Evolutionary conservation across 2,329 filamentous ascomycete species (phyloP).

Genomic region (Botrytis sinoallii): DNA sequence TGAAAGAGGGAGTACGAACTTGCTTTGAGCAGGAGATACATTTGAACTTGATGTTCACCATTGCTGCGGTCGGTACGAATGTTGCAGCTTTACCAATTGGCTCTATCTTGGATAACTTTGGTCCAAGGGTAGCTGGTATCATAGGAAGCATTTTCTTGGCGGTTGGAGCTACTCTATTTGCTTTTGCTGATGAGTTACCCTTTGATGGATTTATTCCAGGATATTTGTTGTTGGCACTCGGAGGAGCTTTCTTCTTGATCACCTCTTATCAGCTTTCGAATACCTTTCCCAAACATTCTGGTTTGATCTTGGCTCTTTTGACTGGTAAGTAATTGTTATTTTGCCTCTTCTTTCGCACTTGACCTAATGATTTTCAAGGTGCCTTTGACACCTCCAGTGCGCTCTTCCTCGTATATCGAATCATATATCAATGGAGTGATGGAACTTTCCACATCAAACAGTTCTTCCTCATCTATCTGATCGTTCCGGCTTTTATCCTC

Average conservation of each 20-base stretch:
- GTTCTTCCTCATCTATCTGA: conserved; percentile 72
- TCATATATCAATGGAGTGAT: conserved; percentile 61
- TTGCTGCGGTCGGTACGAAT: conserved; percentile 84
- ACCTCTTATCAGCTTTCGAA: conserved; percentile 83
- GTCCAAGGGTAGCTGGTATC: conserved; percentile 72
- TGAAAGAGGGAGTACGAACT: conserved; percentile 47
- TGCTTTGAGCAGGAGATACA: conserved; percentile 61
- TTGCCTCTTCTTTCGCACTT: neutral
- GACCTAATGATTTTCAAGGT: conserved; percentile 36
- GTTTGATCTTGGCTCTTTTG: conserved; percentile 74
- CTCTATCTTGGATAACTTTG: conserved; percentile 77
- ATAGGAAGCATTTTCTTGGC: conserved; percentile 67
- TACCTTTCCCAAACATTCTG: conserved; percentile 73
- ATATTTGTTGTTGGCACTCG: conserved; percentile 73
- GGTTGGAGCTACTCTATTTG: conserved; percentile 69
- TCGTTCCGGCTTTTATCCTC: conserved; percentile 65
- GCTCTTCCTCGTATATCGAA: conserved; percentile 70
- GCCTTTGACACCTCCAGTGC: conserved; percentile 82
- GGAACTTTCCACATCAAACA: conserved; percentile 58
- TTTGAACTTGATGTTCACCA: conserved; percentile 89
- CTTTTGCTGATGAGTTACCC: conserved; percentile 59
- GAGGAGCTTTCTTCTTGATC: conserved; percentile 79
- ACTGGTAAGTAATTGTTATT: conserved; percentile 46
- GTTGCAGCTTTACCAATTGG: conserved; percentile 82
- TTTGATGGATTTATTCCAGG: conserved; percentile 75